A percentile compares a stretch with the other conserved stretches of the same genome.
Evolutionary conservation across 2,329 filamentous ascomycete genomes (phyloP).

Genomic region (Fusarium tupiense): DNA sequence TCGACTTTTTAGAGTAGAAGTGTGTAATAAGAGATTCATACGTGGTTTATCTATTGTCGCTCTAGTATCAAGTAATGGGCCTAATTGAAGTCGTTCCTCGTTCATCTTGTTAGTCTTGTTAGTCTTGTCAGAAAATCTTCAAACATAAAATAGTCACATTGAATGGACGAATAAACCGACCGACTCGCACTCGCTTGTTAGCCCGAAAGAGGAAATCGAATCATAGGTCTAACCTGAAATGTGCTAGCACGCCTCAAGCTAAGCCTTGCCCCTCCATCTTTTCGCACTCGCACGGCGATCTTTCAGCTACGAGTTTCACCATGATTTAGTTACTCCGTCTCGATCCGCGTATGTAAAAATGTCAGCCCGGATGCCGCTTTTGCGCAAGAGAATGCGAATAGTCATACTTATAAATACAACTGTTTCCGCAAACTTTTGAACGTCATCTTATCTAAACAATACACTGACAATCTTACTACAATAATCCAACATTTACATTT

Average conservation of each 20-base stretch:
- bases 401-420: not conserved
- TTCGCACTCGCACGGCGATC: not conserved
- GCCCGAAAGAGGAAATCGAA: not conserved
- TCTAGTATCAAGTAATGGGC: rapidly evolving
- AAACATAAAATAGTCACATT: no score
- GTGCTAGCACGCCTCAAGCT: not conserved
- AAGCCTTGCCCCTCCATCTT: not conserved
- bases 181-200: not conserved
- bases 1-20: not conserved
- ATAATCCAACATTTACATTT: not conserved
- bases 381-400: not conserved
- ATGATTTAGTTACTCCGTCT: not conserved
- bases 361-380: not conserved
- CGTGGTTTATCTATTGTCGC: rapidly evolving
- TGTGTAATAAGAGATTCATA: not conserved
- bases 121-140: no score
- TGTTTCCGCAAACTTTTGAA: not conserved
- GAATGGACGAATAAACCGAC: not conserved
- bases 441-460: not conserved
- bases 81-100: rapidly evolving
- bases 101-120: rapidly evolving
- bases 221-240: not conserved
- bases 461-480: not conserved
- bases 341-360: not conserved
- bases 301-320: not conserved